Percentiles rank a stretch among this genome's conserved stretches.
These are phyloP conservation scores for Fusarium tupiense DNA, from an alignment of 2,329 filamentous ascomycete genomes.

Conservation along the genomic window DNA sequence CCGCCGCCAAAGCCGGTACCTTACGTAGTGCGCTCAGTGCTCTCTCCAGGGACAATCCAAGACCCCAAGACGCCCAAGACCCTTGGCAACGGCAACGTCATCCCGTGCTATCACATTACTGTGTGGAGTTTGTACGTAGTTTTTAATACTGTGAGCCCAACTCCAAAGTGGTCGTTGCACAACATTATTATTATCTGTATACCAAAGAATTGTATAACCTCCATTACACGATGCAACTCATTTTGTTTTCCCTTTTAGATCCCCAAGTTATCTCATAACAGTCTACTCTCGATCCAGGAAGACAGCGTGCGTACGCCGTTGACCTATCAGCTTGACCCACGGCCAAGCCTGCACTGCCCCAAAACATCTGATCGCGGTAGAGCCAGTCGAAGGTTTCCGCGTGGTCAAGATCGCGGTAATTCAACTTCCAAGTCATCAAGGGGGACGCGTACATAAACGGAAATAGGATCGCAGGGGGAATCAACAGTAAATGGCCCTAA, in stretches of 20 bases:
- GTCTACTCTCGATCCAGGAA: not conserved
- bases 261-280: not conserved
- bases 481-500: not conserved
- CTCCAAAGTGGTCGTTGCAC: not conserved
- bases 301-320: not conserved
- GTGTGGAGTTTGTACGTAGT: not conserved
- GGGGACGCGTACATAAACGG: not conserved
- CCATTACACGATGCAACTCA: not conserved
- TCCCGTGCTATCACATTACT: slow-evolving; percentile 15
- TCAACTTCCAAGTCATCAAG: not conserved
- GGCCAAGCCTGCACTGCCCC: slow-evolving; percentile 28
- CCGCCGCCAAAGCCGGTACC: not conserved
- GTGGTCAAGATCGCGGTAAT: not conserved
- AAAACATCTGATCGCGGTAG: slow-evolving; percentile 9
- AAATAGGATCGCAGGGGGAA: not conserved
- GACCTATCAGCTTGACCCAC: slow-evolving; percentile 14
- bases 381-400: slow-evolving; percentile 6
- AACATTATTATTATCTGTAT: not conserved
- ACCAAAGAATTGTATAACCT: not conserved
- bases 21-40: slow-evolving; percentile 16
- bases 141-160: not conserved
- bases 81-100: slow-evolving; percentile 32
- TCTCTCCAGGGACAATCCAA: slow-evolving; percentile 12
- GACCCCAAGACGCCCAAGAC: slow-evolving; percentile 28
- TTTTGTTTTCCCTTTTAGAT: not conserved